These are phyloP conservation scores for Salicornia ramosissima DNA, from an alignment of 148 eudicot species.

Conservation along the genomic window DNA sequence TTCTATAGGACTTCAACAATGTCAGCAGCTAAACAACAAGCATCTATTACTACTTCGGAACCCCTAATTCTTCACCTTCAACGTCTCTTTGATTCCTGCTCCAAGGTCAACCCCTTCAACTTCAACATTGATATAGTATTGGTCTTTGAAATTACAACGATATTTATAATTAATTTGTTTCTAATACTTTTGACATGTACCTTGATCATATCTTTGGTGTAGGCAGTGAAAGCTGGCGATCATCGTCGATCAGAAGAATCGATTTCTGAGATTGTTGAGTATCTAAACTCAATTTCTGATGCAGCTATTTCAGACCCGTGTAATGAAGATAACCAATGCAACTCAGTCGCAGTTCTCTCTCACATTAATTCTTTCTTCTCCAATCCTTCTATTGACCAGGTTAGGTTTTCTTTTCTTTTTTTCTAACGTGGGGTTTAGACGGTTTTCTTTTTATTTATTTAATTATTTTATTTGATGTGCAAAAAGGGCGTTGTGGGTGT, in stretches of 20 bases:
- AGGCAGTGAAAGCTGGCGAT: slow-evolving; percentile 45
- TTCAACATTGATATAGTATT: neutral
- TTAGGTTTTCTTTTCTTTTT: slow-evolving; percentile 1
- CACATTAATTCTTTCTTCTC: slow-evolving; percentile 38
- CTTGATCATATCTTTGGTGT: neutral
- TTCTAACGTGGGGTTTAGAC: neutral
- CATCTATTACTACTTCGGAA: slow-evolving; percentile 15
- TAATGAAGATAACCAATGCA: slow-evolving; percentile 24
- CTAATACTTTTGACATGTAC: neutral
- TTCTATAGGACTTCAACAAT: neutral
- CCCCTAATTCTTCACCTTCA: slow-evolving; percentile 27
- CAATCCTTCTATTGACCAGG: slow-evolving; percentile 58
- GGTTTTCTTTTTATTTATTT: neutral
- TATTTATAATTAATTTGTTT: too few relatives aligned
- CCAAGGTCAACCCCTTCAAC: slow-evolving; percentile 29
- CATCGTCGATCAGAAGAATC: slow-evolving; percentile 32
- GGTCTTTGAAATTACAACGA: neutral
- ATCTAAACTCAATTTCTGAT: slow-evolving; percentile 43
- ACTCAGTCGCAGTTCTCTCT: slow-evolving; percentile 36
- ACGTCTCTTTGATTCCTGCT: slow-evolving; percentile 33
- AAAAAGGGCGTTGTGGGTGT: neutral
- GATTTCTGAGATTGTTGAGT: slow-evolving; percentile 36
- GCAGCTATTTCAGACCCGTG: slow-evolving; percentile 28
- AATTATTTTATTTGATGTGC: neutral
- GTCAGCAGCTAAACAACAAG: slow-evolving; percentile 8